Percentiles rank a stretch among this genome's conserved stretches.
Evolutionary conservation across 768 basidiomycete genomes (phyloP).

Genomic region (Podaxis carcinomalis): DNA sequence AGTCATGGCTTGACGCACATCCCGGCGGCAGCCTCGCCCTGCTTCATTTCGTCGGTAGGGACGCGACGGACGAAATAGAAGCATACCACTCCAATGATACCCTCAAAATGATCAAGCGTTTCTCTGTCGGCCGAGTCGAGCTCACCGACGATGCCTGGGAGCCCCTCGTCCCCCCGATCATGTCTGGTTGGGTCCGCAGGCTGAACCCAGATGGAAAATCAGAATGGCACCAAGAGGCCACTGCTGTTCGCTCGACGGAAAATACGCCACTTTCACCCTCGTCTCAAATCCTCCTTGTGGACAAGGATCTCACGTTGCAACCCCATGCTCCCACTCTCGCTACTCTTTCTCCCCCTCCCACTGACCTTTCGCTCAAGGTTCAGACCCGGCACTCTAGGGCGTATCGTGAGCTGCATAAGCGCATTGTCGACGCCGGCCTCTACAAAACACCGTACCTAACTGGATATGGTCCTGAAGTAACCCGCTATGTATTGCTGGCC

Average conservation of each 20-base stretch:
- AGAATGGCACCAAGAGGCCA: conserved; percentile 68
- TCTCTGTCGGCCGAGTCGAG: conserved; percentile 67
- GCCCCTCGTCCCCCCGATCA: conserved; percentile 83
- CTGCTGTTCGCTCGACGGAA: conserved; percentile 30
- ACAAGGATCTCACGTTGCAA: conserved; percentile 27
- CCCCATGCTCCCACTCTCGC: conserved; percentile 34
- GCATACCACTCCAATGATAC: conserved; percentile 77
- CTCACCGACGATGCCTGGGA: conserved; percentile 58
- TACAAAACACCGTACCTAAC: conserved; percentile 80
- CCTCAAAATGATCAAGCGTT: conserved; percentile 52
- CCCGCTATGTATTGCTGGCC: conserved; percentile 72
- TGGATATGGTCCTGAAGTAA: conserved; percentile 86
- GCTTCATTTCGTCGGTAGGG: conserved; percentile 92
- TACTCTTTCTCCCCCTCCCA: conserved; percentile 49
- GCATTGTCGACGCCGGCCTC: conserved; percentile 73
- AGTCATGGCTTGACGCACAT: conserved; percentile 77
- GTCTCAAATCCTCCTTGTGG: conserved; percentile 62
- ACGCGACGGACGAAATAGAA: conserved; percentile 91
- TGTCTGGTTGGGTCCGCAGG: conserved; percentile 75
- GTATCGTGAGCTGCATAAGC: conserved; percentile 74
- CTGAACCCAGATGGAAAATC: conserved; percentile 27
- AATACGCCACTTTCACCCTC: conserved; percentile 27
- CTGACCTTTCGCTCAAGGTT: conserved; percentile 46
- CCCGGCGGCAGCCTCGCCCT: conserved; percentile 89
- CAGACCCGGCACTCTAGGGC: conserved; percentile 71